Conservation (phyloP, 164 flowering plant species). For the Akebia trifoliata region DNA sequence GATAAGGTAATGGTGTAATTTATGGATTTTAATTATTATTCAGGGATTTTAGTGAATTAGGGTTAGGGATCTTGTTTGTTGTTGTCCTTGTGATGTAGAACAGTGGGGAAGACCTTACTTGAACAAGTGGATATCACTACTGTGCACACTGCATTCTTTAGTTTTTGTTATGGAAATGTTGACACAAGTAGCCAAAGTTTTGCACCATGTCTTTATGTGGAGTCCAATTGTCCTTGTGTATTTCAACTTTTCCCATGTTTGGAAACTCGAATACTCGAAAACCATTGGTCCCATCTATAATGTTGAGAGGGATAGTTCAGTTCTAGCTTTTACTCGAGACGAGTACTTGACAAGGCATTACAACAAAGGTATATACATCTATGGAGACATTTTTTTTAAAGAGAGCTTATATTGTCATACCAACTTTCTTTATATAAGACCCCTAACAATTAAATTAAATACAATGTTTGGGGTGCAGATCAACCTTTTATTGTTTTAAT, state of each 20-base stretch:
- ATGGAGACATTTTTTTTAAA: too few relatives aligned
- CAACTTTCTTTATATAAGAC: too few relatives aligned
- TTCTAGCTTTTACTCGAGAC: background rate
- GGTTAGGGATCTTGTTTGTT: conserved; percentile 1
- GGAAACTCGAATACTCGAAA: background rate
- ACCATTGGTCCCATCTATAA: background rate
- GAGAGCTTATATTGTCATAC: too few relatives aligned
- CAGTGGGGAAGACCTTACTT: too few relatives aligned
- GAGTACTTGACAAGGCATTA: background rate
- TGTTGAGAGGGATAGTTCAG: conserved; percentile 16
- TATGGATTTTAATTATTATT: too few relatives aligned
- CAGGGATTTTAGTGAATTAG: too few relatives aligned
- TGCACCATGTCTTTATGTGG: conserved; percentile 11
- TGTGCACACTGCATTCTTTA: conserved; percentile 2
- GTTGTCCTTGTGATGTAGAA: background rate
- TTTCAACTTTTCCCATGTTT: background rate
- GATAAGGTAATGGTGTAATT: too few relatives aligned
- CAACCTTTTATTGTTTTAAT: too few relatives aligned
- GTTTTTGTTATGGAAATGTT: conserved; percentile 4
- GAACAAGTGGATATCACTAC: background rate
- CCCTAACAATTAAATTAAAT: too few relatives aligned
- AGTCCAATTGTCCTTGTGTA: conserved; percentile 4
- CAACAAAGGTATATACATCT: too few relatives aligned
- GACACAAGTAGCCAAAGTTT: conserved; percentile 7
- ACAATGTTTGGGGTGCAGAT: too few relatives aligned